phyloP scores from a whole-genome alignment of 495 filamentous ascomycete genomes.

The Parachaetomium inaequale region DNA sequence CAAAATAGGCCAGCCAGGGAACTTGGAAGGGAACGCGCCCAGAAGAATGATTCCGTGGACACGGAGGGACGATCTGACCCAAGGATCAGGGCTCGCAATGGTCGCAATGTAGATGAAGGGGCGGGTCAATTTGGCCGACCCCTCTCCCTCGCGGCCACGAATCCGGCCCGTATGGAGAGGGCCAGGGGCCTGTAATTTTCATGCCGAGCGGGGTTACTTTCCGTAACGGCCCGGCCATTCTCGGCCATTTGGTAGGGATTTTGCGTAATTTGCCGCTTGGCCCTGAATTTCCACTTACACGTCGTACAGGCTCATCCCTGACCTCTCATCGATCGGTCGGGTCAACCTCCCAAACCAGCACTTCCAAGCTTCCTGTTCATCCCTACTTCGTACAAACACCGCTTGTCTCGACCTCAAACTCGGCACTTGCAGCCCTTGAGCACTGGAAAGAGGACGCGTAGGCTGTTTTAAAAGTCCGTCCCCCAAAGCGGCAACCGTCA shows the following conservation, averaged over 20 bases:
- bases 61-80: neutral
- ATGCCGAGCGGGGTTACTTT: neutral
- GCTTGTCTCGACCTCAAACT: slow-evolving; percentile 1
- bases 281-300: neutral
- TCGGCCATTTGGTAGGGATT: neutral
- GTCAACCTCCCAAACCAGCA: neutral
- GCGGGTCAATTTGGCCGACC: slow-evolving; percentile 1
- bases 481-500: neutral
- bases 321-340: neutral
- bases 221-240: neutral
- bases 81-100: slow-evolving; percentile 10
- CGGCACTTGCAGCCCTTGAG: neutral
- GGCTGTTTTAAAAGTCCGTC: neutral
- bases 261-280: neutral
- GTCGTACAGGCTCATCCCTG: neutral
- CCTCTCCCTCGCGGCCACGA: neutral
- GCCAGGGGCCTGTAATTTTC: neutral
- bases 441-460: neutral
- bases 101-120: slow-evolving; percentile 9
- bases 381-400: neutral
- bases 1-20: neutral
- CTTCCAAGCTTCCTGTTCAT: neutral
- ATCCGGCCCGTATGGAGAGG: neutral
- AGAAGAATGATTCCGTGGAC: slow-evolving; percentile 4
- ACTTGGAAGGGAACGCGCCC: neutral